Evolutionary conservation across 192 early-diverging fungal genomes (phyloP).

Genomic region (Backusella mclennaniae): DNA sequence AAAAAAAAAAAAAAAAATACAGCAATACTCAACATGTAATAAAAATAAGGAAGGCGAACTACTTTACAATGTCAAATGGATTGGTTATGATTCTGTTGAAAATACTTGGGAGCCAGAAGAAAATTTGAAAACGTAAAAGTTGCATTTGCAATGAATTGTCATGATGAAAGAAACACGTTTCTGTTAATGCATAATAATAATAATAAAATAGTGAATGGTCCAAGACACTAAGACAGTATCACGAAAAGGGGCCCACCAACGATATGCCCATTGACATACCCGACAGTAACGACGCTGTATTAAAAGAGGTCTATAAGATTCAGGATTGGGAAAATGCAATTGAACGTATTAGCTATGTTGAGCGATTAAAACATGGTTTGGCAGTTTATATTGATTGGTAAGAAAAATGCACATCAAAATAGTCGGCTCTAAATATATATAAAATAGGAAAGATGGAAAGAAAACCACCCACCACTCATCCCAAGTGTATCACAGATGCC

Average conservation of each 20-base stretch:
- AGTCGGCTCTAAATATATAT: neutral
- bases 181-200: neutral
- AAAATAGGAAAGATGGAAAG: neutral
- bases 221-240: neutral
- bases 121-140: neutral
- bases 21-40: neutral
- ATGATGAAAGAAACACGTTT: too few species aligned
- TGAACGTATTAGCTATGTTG: neutral
- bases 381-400: neutral
- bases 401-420: neutral
- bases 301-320: neutral
- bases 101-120: neutral
- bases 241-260: neutral
- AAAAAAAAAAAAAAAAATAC: neutral
- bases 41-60: neutral
- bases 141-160: too few species aligned
- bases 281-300: neutral
- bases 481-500: neutral
- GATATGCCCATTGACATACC: neutral
- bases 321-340: neutral
- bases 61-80: neutral
- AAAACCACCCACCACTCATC: neutral
- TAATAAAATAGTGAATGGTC: neutral
- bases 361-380: neutral
- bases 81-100: neutral